Percentiles rank a stretch among this genome's conserved stretches.
Evolutionary conservation across 495 filamentous ascomycete genomes (phyloP).

Genomic region (Paragyromitra xinjiangensis): DNA sequence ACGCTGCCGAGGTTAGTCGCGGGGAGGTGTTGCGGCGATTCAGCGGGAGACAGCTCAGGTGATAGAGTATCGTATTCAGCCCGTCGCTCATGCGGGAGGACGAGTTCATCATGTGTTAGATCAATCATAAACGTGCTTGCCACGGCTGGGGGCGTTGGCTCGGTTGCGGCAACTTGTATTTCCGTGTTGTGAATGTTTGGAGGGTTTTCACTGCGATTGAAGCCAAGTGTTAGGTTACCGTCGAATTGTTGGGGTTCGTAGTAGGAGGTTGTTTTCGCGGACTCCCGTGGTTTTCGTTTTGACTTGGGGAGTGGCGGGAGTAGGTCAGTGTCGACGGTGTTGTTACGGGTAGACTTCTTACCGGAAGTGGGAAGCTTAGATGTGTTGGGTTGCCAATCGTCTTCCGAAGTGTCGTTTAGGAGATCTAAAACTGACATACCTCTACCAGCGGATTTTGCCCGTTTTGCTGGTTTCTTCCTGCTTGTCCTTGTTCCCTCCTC

Average conservation of each 20-base stretch:
- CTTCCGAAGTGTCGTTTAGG: constrained; percentile 33
- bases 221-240: constrained; percentile 35
- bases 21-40: not conserved
- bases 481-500: not conserved
- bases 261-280: not conserved
- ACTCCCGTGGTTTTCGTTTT: constrained; percentile 43
- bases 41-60: not conserved
- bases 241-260: constrained; percentile 30
- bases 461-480: constrained; percentile 34
- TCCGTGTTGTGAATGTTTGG: constrained; percentile 23
- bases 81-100: constrained; percentile 27
- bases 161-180: constrained; percentile 27
- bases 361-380: constrained; percentile 8
- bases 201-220: constrained; percentile 9
- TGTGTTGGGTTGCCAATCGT: constrained; percentile 37
- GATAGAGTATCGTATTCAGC: constrained; percentile 46
- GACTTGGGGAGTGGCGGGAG: constrained; percentile 50
- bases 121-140: constrained; percentile 43
- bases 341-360: constrained; percentile 49
- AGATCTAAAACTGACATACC: constrained; percentile 38
- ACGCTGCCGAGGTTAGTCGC: constrained; percentile 1
- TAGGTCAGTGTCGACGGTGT: constrained; percentile 40
- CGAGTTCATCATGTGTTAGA: constrained; percentile 38
- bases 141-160: not conserved
- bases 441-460: constrained; percentile 7